Evolutionary conservation across 352 stramenopile species (phyloP), one percentile per base, ranked within the genome.

Genomic region (Phytophthora idaei): DNA sequence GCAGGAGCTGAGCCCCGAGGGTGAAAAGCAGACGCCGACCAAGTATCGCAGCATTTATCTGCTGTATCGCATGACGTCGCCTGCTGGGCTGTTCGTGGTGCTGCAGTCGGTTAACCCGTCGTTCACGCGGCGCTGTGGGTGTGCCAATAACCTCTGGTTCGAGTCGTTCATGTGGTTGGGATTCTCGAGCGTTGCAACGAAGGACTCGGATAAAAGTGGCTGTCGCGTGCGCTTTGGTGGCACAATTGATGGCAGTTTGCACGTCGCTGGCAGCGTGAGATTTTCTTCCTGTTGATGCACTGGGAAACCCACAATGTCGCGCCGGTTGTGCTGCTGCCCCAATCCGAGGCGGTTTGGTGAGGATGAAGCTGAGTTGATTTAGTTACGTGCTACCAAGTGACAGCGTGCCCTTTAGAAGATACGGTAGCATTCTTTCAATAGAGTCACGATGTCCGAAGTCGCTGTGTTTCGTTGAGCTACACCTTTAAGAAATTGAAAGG

Each of bases 1-100:
- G 21, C 60, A 77, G 12, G 65, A 77, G 4, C 12, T 60, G 29
- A 72, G 63, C 45, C 53, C 58, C 15, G 64, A 73, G 36, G 62
- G 44, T 4, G 57, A 67, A 29, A 67, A 64, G 25, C 52, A 69
- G 47, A 61, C 53, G 25, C 59, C 65, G 5, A 71, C 62, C 57
- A 77, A 77, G 46, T 77, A 71, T 44, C 70, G 70, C 56, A 77
- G 51, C 37, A 77, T 74, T 59, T 73, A 77, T 36, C 47, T 77
- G 52, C 53, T 77, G 50, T 74, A 77, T 34, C 70, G 65, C 25
- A 74, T 77, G 64, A 37, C 67, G 10, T 69, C 60, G 7, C 50
- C 67, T n/a, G 69, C 67, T 5, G 69, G 67, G 12, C 45, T 69
- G 27, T 77, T 74, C 41, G 70, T 77, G 42, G 70, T 74, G 46